These are phyloP conservation scores for Priceomyces medius DNA, from an alignment of 805 yeast genomes.

Conservation along the genomic window DNA sequence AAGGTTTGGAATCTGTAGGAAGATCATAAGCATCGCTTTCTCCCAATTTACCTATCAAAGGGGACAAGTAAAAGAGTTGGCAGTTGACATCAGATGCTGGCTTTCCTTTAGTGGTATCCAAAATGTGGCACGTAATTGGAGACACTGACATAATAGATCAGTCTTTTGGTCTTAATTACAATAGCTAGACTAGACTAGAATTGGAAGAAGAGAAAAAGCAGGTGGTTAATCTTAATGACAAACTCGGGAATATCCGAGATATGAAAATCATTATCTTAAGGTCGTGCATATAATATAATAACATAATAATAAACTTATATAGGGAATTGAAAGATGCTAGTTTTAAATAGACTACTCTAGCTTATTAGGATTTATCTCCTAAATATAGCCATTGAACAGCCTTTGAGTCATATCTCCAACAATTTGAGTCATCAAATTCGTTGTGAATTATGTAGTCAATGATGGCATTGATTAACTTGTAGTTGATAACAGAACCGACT, in stretches of 20 bases:
- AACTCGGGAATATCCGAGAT: not conserved
- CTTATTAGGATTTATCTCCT: too few species aligned
- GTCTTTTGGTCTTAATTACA: not conserved
- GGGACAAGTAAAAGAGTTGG: constrained; percentile 47
- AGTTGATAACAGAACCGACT: constrained; percentile 12
- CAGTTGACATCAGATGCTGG: constrained; percentile 82
- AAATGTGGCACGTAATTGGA: constrained; percentile 85
- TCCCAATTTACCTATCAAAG: constrained; percentile 18
- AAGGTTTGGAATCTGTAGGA: constrained; percentile 32
- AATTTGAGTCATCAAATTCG: constrained; percentile 13
- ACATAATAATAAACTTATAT: not conserved
- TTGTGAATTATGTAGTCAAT: constrained; percentile 21
- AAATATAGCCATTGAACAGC: constrained; percentile 17
- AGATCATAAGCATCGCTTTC: constrained; percentile 27
- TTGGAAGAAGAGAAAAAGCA: constrained; percentile 2
- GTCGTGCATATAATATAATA: not conserved
- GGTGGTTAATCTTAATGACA: not conserved
- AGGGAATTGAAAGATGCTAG: not conserved
- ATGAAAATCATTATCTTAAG: not conserved
- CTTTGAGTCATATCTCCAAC: constrained; percentile 24
- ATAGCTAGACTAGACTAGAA: too few species aligned
- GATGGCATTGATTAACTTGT: constrained; percentile 23
- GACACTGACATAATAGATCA: constrained; percentile 26
- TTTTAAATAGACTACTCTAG: not conserved
- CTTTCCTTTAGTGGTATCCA: constrained; percentile 78